A percentile compares a stretch with the other conserved stretches of the same genome.
These are phyloP conservation scores for Thielaviopsis ethacetica DNA, from an alignment of 2,329 filamentous ascomycete species.

Conservation along the genomic window DNA sequence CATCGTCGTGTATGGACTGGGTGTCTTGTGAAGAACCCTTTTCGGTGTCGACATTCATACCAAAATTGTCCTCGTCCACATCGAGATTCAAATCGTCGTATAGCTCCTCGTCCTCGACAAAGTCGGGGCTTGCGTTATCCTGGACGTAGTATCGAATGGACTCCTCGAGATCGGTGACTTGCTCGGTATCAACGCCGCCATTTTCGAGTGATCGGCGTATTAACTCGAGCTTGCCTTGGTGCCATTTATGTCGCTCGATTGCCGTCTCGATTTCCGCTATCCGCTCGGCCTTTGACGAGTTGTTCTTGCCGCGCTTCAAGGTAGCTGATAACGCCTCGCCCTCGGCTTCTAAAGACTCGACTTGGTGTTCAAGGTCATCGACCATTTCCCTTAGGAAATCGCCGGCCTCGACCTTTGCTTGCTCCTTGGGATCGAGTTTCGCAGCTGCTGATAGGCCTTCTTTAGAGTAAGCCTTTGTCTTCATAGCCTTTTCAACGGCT, in stretches of 20 bases:
- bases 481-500: conserved; percentile 99
- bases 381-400: conserved; percentile 79
- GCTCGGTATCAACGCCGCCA: conserved; percentile 70
- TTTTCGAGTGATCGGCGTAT: conserved; percentile 84
- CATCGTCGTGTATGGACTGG: conserved; percentile 79
- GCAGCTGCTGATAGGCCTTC: conserved; percentile 83
- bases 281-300: conserved; percentile 66
- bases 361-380: conserved; percentile 83
- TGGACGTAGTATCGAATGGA: conserved; percentile 91
- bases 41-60: conserved; percentile 66
- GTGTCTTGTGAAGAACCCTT: conserved; percentile 88
- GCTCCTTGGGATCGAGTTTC: conserved; percentile 93
- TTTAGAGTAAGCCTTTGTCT: conserved; percentile 98
- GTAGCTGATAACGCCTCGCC: conserved; percentile 71
- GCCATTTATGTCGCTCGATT: conserved; percentile 92
- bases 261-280: conserved; percentile 70
- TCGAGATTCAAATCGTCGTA: conserved; percentile 90
- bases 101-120: conserved; percentile 82
- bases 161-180: conserved; percentile 79
- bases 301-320: conserved; percentile 90
- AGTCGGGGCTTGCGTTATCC: conserved; percentile 76
- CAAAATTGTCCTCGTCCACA: conserved; percentile 79
- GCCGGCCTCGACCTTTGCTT: conserved; percentile 76
- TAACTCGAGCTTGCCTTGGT: conserved; percentile 81
- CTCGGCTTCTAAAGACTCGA: conserved; percentile 84